Conservation (phyloP, 2,329 filamentous ascomycete genomes). For the Aurifilum marmelostoma region DNA sequence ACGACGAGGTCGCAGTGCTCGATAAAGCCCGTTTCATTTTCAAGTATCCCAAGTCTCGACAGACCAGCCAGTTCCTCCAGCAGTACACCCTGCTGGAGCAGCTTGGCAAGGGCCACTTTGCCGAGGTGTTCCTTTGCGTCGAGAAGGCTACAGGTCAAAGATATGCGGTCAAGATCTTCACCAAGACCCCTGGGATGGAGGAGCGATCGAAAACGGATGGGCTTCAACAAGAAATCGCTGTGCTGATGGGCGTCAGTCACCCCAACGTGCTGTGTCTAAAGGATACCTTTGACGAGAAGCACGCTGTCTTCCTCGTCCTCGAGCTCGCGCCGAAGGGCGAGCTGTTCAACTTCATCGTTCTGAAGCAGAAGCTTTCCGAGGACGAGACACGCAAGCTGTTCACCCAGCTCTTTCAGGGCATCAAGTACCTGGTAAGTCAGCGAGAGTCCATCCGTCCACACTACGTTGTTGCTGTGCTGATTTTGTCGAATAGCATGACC, state of each 20-base stretch:
- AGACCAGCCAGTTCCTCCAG: conserved; percentile 78
- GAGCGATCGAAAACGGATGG: conserved; percentile 84
- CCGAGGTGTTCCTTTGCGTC: conserved; percentile 87
- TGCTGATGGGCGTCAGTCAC: conserved; percentile 96
- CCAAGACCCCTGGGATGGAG: conserved; percentile 78
- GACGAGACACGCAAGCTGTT: conserved; percentile 85
- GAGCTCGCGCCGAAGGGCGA: conserved; percentile 93
- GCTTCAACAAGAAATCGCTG: conserved; percentile 92
- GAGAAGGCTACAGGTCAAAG: conserved; percentile 81
- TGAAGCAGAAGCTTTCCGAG: conserved; percentile 86
- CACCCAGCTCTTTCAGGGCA: conserved; percentile 85
- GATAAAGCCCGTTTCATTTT: conserved; percentile 89
- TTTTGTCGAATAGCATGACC: conserved; percentile 71
- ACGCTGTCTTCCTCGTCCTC: conserved; percentile 87
- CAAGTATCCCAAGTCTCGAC: conserved; percentile 77
- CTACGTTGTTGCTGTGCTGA: conserved; percentile 38
- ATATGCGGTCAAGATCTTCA: conserved; percentile 94
- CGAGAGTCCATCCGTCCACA: not conserved
- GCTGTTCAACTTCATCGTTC: conserved; percentile 92
- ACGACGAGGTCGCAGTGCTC: conserved; percentile 87
- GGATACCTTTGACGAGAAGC: conserved; percentile 90
- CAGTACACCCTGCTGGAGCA: conserved; percentile 85
- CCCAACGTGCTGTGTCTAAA: conserved; percentile 91
- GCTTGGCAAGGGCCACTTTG: conserved; percentile 93
- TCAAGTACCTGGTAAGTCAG: conserved; percentile 80